Percentiles rank a stretch among this genome's conserved stretches.
Evolutionary conservation across 257 asterid species (phyloP).

Genomic region (Fraxinus cuspidata): DNA sequence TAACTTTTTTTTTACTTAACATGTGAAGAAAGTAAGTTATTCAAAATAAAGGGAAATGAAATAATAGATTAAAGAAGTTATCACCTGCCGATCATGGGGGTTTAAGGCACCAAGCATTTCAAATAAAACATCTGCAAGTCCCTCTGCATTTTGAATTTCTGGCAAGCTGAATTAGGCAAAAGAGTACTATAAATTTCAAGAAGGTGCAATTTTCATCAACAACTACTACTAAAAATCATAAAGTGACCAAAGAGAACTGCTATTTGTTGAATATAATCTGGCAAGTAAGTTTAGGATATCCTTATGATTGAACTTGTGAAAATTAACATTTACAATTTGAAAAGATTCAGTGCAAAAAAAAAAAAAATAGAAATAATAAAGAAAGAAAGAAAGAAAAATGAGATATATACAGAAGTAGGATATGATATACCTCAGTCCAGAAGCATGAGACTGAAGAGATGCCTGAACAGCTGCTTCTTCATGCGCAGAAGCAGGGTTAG

Average conservation of each 20-base stretch:
- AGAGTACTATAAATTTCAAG: constrained; percentile 15
- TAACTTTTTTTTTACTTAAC: too few species aligned
- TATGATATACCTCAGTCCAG: constrained; percentile 79
- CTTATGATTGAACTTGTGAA: not conserved
- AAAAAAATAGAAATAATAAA: too few species aligned
- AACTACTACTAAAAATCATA: not conserved
- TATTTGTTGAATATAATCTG: not conserved
- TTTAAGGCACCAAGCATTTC: constrained; percentile 89
- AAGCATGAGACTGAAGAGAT: constrained; percentile 86
- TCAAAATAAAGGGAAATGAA: not conserved
- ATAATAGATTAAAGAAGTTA: constrained; percentile 4
- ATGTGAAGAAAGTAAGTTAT: not conserved
- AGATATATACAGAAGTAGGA: not conserved
- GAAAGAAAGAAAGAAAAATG: not conserved
- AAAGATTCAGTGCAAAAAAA: not conserved
- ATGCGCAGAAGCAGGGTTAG: constrained; percentile 48
- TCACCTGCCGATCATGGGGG: constrained; percentile 75
- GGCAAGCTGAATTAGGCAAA: constrained; percentile 52
- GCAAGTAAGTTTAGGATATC: not conserved
- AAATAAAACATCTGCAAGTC: constrained; percentile 72
- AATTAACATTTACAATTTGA: not conserved
- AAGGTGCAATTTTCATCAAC: constrained; percentile 4
- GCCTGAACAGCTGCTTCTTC: constrained; percentile 98
- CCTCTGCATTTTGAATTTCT: constrained; percentile 88
- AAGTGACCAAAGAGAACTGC: not conserved